Percentiles rank a stretch among this genome's conserved stretches.
phyloP scores from a whole-genome alignment of 176 grass and related monocot genomes.

The Chloris gayana region DNA sequence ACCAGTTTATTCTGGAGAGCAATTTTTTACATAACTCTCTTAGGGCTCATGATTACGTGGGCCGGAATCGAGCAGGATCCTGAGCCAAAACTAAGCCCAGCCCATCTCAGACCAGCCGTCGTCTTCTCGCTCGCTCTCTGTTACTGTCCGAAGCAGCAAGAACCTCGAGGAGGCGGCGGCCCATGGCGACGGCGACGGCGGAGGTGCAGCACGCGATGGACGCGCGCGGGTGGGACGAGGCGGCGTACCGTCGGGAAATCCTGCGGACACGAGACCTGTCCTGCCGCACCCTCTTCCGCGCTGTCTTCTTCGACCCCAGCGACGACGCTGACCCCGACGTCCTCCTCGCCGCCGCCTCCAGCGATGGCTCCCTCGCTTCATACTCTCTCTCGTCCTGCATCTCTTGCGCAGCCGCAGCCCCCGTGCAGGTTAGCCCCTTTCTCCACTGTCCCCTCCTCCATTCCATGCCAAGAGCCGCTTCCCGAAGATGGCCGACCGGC shows the following conservation, averaged over 20 bases:
- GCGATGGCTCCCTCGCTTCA: conserved; percentile 67
- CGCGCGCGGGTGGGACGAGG: conserved; percentile 53
- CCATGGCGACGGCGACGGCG: conserved; percentile 18
- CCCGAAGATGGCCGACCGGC: not conserved
- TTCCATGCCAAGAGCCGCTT: not conserved
- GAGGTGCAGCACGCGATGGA: conserved; percentile 20
- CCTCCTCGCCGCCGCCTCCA: conserved; percentile 70
- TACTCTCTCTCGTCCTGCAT: conserved; percentile 75
- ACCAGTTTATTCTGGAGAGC: too few species aligned
- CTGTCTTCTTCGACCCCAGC: conserved; percentile 62
- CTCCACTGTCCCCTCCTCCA: not conserved
- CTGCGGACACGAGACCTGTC: conserved; percentile 52
- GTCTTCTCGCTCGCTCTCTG: not conserved
- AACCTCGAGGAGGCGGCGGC: not conserved
- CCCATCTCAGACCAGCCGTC: not conserved
- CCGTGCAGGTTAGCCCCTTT: not conserved
- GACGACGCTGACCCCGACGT: conserved; percentile 52
- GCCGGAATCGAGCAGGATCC: not conserved
- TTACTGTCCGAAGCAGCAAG: not conserved
- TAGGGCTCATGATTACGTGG: not conserved
- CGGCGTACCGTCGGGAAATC: conserved; percentile 64
- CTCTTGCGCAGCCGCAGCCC: conserved; percentile 27
- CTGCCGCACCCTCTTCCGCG: conserved; percentile 76
- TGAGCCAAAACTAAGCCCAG: not conserved
- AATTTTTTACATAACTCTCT: too few species aligned